Base-by-base conservation (phyloP, 202 grass and related monocot genomes). In the Saccharum hybrid region DNA sequence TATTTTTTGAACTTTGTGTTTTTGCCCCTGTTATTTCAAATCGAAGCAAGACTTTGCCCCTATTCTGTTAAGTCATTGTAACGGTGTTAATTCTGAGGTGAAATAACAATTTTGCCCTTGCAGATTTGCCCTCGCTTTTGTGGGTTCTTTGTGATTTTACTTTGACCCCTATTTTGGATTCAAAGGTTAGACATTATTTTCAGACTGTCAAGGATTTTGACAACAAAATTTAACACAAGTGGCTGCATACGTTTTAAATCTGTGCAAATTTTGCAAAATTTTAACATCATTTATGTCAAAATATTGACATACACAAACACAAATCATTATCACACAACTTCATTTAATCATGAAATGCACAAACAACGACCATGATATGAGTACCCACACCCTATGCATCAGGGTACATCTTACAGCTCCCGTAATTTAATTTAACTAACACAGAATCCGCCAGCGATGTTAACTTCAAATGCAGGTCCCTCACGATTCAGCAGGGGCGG, bases 71-170 rank as follows among this genome's bases (percentile, higher is more conserved):
- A 23, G 3, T 60, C 56, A 60, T 60, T 60, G 8, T 60, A 23
- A 10, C 1, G 1, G 7, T 57, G 56, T 60, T 60, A 10, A 60
- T 23, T 22, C n/a, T 59, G 54, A 59, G 19, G n/a, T 59, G 19
- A 9, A 22, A 59, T 22, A 59, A 59, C 7, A 21, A 21, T 9
- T 18, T 16, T 51, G 1, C 48, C 46, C 4, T 49, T 49, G 46
- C 4, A 4, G 46, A 49, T 57, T 57, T 57, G 19, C 54, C 54
- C 54, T 59, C 19, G 7, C 56, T 23, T 60, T 23, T 60, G 56
- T 60, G 23, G n/a, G 56, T 60, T 60, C 56, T 23, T 60, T 60
- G 56, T 60, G n/a, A 60, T 60, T 60, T 60, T 57, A 23, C n/a
- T 60, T 60, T 60, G 3, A 10, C 56, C 56, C 56, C 0, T 60